phyloP scores from a whole-genome alignment of 192 early-diverging fungal genomes.

The Podila clonocystis region DNA sequence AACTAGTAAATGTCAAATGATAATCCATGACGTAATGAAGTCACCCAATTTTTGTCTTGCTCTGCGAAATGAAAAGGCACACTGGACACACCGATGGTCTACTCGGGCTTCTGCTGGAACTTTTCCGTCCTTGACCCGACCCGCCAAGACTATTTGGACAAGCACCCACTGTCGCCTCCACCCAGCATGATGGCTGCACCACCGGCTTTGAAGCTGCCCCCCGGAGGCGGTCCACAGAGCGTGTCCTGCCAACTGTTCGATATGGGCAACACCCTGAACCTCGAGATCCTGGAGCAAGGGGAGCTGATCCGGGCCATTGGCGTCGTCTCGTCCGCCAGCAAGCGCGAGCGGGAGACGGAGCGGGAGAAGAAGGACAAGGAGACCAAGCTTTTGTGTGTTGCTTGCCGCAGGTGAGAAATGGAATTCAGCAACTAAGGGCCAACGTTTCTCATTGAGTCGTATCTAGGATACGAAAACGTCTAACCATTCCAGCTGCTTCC shows the following conservation, averaged over 20 bases:
- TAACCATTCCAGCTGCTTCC: neutral
- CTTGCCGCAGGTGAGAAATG: neutral
- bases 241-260: slow-evolving; percentile 20
- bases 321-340: neutral
- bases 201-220: neutral
- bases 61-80: neutral
- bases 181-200: neutral
- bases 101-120: slow-evolving; percentile 19
- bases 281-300: slow-evolving; percentile 6
- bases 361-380: neutral
- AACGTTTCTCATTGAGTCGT: neutral
- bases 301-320: slow-evolving; percentile 14
- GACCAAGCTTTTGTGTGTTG: neutral
- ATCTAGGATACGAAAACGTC: neutral
- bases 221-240: neutral
- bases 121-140: slow-evolving; percentile 20
- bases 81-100: slow-evolving; percentile 1
- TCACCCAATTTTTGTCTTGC: too few species aligned
- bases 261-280: slow-evolving; percentile 6
- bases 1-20: too few species aligned
- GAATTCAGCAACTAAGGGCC: neutral
- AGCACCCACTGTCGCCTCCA: neutral
- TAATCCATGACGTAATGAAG: too few species aligned
- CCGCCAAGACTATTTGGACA: slow-evolving; percentile 8
- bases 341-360: neutral